Conservation (phyloP, 441 rosid species). For the Adansonia grandidieri region DNA sequence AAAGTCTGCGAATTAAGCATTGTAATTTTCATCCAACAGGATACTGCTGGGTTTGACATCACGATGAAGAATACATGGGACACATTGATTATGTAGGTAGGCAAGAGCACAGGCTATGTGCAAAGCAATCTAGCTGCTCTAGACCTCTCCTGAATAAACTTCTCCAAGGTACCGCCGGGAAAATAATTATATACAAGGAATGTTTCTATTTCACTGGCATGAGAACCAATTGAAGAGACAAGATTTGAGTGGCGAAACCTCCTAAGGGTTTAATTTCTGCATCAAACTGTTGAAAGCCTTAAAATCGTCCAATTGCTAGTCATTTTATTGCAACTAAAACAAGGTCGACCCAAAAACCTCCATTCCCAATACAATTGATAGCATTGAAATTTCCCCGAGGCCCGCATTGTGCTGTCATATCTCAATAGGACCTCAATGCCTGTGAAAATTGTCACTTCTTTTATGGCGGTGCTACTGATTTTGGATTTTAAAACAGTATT, state of each 20-base stretch:
- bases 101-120: slow-evolving; percentile 83
- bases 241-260: slow-evolving; percentile 74
- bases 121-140: slow-evolving; percentile 79
- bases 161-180: slow-evolving; percentile 82
- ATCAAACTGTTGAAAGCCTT: slow-evolving; percentile 79
- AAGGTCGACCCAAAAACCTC: slow-evolving; percentile 86
- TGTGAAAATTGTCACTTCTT: slow-evolving; percentile 68
- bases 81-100: slow-evolving; percentile 79
- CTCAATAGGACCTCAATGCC: slow-evolving; percentile 63
- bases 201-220: slow-evolving; percentile 88
- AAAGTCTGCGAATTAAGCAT: slow-evolving; percentile 80
- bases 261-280: slow-evolving; percentile 83
- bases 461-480: slow-evolving; percentile 48
- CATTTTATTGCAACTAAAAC: slow-evolving; percentile 74
- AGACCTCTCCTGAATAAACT: slow-evolving; percentile 82
- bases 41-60: slow-evolving; percentile 94
- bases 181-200: slow-evolving; percentile 88
- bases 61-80: slow-evolving; percentile 84
- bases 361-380: slow-evolving; percentile 82
- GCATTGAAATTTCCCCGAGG: slow-evolving; percentile 79
- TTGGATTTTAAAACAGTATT: slow-evolving; percentile 40
- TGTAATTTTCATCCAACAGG: slow-evolving; percentile 72
- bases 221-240: slow-evolving; percentile 78
- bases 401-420: slow-evolving; percentile 72
- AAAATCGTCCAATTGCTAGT: slow-evolving; percentile 83